Evolutionary conservation across 1,284 basidiomycete species (phyloP).

Genomic region (Pseudozyma sp.): DNA sequence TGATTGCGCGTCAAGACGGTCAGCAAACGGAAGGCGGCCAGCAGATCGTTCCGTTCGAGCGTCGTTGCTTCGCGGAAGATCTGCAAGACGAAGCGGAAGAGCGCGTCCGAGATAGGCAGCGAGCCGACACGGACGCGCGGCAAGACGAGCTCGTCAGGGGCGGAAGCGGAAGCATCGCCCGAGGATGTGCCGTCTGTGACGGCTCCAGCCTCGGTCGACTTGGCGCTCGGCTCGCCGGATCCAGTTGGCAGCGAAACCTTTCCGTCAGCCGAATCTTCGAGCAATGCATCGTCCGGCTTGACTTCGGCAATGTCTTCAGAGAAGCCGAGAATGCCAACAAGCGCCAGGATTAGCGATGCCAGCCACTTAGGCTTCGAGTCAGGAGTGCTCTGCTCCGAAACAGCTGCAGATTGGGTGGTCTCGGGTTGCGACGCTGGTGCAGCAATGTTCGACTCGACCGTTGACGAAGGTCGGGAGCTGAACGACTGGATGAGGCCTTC

Average conservation of each 20-base stretch:
- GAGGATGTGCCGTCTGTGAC: background rate
- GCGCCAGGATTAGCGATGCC: slow-evolving; percentile 39
- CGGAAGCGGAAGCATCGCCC: background rate
- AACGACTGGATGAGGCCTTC: slow-evolving; percentile 36
- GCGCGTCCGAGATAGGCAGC: slow-evolving; percentile 59
- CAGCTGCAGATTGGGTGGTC: background rate
- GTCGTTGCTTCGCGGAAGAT: slow-evolving; percentile 67
- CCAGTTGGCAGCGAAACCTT: background rate
- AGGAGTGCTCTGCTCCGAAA: background rate
- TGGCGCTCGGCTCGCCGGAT: background rate
- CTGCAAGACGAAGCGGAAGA: slow-evolving; percentile 47
- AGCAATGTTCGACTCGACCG: background rate
- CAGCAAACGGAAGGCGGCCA: slow-evolving; percentile 61
- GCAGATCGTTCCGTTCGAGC: slow-evolving; percentile 50
- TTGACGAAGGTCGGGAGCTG: slow-evolving; percentile 48
- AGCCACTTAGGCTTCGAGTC: slow-evolving; percentile 42
- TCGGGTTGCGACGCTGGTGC: background rate
- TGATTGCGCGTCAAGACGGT: slow-evolving; percentile 57
- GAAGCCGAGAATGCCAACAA: slow-evolving; percentile 75
- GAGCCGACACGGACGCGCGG: slow-evolving; percentile 25
- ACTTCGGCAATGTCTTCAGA: slow-evolving; percentile 79
- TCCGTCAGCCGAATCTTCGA: slow-evolving; percentile 16
- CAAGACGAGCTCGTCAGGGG: slow-evolving; percentile 7
- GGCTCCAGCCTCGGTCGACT: background rate
- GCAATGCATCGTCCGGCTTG: slow-evolving; percentile 60